A percentile compares a stretch with the other conserved stretches of the same genome.
Evolutionary conservation across 257 asterid species (phyloP).

Genomic region (Paulownia fortunei): DNA sequence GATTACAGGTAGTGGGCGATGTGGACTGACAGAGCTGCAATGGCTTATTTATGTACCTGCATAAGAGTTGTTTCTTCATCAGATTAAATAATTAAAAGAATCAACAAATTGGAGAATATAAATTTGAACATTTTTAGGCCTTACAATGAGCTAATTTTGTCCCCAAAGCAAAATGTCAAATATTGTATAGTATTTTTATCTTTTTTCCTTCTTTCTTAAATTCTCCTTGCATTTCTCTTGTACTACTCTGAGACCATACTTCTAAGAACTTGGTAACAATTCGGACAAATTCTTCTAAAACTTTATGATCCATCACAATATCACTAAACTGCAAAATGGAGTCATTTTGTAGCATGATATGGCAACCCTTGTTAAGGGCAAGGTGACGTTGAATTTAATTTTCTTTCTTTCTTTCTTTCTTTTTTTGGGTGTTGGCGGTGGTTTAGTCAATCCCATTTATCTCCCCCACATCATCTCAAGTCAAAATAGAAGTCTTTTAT

Average conservation of each 20-base stretch:
- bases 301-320: too few species aligned
- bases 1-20: constrained; percentile 54
- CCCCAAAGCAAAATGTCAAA: background rate
- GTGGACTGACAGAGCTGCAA: constrained; percentile 42
- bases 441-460: too few species aligned
- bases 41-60: constrained; percentile 77
- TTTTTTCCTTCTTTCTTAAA: background rate
- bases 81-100: background rate
- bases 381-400: too few species aligned
- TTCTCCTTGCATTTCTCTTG: background rate
- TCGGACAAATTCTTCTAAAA: too few species aligned
- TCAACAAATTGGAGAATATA: background rate
- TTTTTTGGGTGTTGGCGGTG: too few species aligned
- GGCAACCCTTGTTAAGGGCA: too few species aligned
- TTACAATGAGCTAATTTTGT: background rate
- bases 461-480: too few species aligned
- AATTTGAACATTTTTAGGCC: background rate
- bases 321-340: too few species aligned
- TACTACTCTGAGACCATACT: background rate
- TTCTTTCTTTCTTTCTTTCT: too few species aligned
- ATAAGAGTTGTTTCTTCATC: constrained; percentile 27
- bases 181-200: background rate
- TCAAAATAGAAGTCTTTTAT: too few species aligned
- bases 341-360: too few species aligned
- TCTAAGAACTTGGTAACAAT: too few species aligned